Base-by-base conservation (phyloP, 345 rosid genomes). In the Erucastrum elatum region DNA sequence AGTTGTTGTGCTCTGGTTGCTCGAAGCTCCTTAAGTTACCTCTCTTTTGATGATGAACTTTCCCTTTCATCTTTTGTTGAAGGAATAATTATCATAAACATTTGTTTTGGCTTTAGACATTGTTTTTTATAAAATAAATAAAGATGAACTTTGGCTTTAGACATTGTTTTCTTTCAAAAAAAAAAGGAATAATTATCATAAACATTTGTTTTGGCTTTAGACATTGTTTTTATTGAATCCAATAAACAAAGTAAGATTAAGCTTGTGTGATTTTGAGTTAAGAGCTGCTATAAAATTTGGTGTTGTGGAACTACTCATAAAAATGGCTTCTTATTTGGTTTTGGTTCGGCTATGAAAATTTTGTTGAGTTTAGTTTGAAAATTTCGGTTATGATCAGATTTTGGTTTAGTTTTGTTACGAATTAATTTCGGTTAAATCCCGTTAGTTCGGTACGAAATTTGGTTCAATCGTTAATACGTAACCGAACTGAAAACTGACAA, bases 1-100 rank as follows among this genome's bases (percentile, higher is more conserved):
- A 93, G 70, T 76, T 80, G 76, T 86, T 91, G 60, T 95, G 98
- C 82, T 89, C 86, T 26, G 84, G 78, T 70, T 95, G 99, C 84
- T 87, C 67, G 64, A 76, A 77, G 76, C 69, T 30, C 10, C 67
- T 66, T 29, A 75, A 70, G 80, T 71, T 55, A 39, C 51, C 71
- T 55, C 67, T 63, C 56, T 16, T 49, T 13, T 49, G 55, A 13
- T 39, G 46, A 8, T 49, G 17, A 49, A 49, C 1, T 49, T 46
- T 49, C 16, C 55, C 55, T 4, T 49, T 13, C 51, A 44, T 46
- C 16, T 49, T 49, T 49, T n/a, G 16, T 0, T 46, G 53, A 39
- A 39, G 46, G 46, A 46, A 46, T 46, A 46, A 12, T 46, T 46
- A 46, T 46, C 53, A 49, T 49, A 49, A 49, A 1, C 2, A 49